Base-by-base conservation (phyloP, 2,329 filamentous ascomycete species). In the Hawksworthiomyces lignivorus region DNA sequence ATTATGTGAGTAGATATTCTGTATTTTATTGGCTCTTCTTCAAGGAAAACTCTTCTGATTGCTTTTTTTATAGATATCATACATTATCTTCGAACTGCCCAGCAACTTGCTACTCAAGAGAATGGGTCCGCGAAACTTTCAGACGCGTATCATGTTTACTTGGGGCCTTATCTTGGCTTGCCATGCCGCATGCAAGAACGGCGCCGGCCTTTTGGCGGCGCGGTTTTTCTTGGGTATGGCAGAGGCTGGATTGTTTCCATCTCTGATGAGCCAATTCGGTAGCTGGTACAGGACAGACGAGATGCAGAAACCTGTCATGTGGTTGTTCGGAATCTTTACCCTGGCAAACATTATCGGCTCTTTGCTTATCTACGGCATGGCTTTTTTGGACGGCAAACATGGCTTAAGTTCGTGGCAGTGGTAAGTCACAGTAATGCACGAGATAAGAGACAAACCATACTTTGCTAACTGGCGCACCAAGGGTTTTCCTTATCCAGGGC, bases 71-170 rank as follows among this genome's bases (percentile, higher is more conserved):
- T 10, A 45, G 38, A 42, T 47, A 15, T 29, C 40, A 14, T 43
- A 43, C 19, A 43, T 43, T 29, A 28, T 43, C 9, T 43, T 43
- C 26, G 40, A 81, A 53, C 58, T 81, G 0, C 77, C 77, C 0
- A 78, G 73, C 0, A 82, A 81, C 46, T 61, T 80, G 44, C 52
- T 48, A 0, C 57, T 80, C 2, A 77, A 73, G 0, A 61, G 69
- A 4, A 58, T 76, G 22, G 62, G 67, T 9, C 75, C 75, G 1
- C 72, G 70, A 2, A 43, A 72, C 1, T 80, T 36, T 29, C 37
- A 40, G 12, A 36, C 36, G 0, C 55, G 58, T 1, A 66, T 66
- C 0, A 72, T 73, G 32, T 36, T 64, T 50, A 54, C 60, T 10
- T 70, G 53, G 58, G 68, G 54, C 14, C 56, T 58, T 40, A 61